Evolutionary conservation across 495 filamentous ascomycete species (phyloP), one percentile per base, ranked within the genome.

Genomic region (Platismatia glauca): DNA sequence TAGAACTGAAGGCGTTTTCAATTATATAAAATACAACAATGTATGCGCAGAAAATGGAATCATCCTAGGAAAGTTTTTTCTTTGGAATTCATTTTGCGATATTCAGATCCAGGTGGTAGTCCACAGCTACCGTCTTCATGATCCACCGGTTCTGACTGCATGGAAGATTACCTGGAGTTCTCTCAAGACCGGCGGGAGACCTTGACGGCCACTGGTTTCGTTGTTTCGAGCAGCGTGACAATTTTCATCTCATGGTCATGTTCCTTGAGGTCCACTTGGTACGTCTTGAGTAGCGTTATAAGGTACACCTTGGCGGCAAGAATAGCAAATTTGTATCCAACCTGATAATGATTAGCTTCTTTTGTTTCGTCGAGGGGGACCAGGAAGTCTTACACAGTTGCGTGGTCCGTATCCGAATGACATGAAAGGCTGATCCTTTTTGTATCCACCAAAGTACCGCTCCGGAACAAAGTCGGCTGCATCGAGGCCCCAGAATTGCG

Each of bases 161-260:
- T 18, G 18, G 8, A n/a, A 5, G 15, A 7, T 44, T n/a, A 3
- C 41, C 38, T 39, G 38, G 38, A 15, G 61, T 38, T n/a, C 39
- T 18, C 33, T 50, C 2, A 61, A 50, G 46, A 52, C 59, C 44
- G 41, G 44, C 62, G 62, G 48, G 65, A 50, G 34, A 67, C 41
- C 57, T 55, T 67, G 18, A 67, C 65, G 38, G 65, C 62, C n/a
- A 67, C 65, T 61, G 65, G 65, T 65, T 67, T 67, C 33, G 63
- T 55, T 20, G 64, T 60, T 60, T 67, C 62, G 41, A 67, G 55
- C 24, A 67, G 63, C n/a, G 65, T 67, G 35, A 29, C 63, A 16
- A 67, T 12, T 55, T 56, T 66, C 48, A 65, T 56, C 63, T 67
- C 48, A 35, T 67, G 65, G 37, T 65, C 65, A 46, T 60, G 63